Conservation (phyloP, 2,329 filamentous ascomycete species). For the Pseudogymnoascus sp. region DNA sequence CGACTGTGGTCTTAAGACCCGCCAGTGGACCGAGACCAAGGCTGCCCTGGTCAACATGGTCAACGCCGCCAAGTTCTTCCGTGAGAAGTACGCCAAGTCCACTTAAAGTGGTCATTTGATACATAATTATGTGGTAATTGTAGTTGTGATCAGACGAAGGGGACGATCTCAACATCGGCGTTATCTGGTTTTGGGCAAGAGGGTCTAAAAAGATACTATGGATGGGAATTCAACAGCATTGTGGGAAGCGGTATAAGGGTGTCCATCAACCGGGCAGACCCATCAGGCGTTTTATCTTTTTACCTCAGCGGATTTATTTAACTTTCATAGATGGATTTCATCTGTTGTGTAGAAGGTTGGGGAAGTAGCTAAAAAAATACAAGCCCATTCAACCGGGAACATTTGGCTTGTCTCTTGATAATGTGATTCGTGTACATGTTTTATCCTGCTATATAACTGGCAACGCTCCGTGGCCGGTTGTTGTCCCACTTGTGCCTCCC, state of each 20-base stretch:
- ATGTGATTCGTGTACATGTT: not conserved
- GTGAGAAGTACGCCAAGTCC: conserved; percentile 73
- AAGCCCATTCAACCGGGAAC: conserved; percentile 10
- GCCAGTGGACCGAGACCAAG: conserved; percentile 98
- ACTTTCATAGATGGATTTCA: conserved; percentile 8
- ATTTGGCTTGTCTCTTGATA: not conserved
- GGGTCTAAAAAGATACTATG: conserved; percentile 22
- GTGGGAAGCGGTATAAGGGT: conserved; percentile 5
- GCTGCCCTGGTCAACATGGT: conserved; percentile 94
- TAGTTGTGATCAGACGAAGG: conserved; percentile 15
- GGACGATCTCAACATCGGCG: conserved; percentile 44
- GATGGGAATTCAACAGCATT: conserved; percentile 11
- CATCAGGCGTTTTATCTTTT: conserved; percentile 3
- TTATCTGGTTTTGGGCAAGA: conserved; percentile 25
- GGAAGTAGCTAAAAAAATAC: conserved; percentile 9
- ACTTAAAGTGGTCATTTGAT: conserved; percentile 6
- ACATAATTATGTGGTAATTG: conserved; percentile 4
- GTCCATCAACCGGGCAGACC: conserved; percentile 8
- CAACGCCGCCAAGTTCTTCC: conserved; percentile 95
- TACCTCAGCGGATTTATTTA: conserved; percentile 7
- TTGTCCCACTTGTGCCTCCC: not conserved
- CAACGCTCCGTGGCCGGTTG: not conserved
- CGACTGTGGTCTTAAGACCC: conserved; percentile 98
- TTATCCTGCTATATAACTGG: too few relatives aligned
- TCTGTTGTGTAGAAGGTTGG: conserved; percentile 9